phyloP scores from a whole-genome alignment of 2,329 filamentous ascomycete species.

The Colletotrichum costaricense region DNA sequence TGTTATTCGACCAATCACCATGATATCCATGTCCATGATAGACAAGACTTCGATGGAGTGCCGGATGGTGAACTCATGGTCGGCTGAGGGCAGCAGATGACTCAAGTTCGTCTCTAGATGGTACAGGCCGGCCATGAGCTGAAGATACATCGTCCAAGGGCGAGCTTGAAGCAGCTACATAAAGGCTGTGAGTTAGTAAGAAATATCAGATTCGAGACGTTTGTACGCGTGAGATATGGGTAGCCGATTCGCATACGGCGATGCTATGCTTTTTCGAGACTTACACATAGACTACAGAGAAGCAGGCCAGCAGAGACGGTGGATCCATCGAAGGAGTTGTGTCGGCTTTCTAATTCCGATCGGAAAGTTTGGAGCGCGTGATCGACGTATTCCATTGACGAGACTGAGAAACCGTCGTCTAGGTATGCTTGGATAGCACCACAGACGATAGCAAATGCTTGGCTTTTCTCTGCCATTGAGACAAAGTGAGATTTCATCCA shows the following conservation, averaged over 20 bases:
- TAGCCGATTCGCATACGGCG: too few species aligned
- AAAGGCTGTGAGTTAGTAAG: background rate
- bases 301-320: conserved; percentile 32
- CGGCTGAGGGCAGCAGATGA: conserved; percentile 4
- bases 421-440: conserved; percentile 31
- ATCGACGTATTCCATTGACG: conserved; percentile 33
- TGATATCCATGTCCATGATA: conserved; percentile 35
- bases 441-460: conserved; percentile 29
- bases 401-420: conserved; percentile 30
- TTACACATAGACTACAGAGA: conserved; percentile 31
- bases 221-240: background rate
- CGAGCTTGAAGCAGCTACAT: conserved; percentile 27
- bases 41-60: conserved; percentile 35
- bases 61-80: conserved; percentile 8
- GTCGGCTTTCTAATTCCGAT: conserved; percentile 29
- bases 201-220: background rate
- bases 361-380: conserved; percentile 34
- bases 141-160: conserved; percentile 30
- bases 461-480: conserved; percentile 21
- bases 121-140: conserved; percentile 34
- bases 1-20: conserved; percentile 30
- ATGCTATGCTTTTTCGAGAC: background rate
- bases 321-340: conserved; percentile 18
- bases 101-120: conserved; percentile 11
- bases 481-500: conserved; percentile 32